Evolutionary conservation across 140 eudicot species (phyloP).

Genomic region (Bidens hawaiensis): DNA sequence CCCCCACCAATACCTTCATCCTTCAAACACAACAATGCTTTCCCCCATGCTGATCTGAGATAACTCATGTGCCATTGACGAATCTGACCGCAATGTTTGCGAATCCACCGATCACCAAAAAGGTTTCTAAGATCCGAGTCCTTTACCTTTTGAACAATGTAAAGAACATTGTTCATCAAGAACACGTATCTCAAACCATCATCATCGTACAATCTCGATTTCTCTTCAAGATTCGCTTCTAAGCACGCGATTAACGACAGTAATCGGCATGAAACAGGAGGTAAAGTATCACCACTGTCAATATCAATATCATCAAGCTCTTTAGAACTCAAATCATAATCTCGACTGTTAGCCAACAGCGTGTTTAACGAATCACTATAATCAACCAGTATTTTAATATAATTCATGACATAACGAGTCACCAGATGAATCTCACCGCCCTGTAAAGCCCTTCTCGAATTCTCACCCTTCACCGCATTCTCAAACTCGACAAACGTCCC

Average conservation of each 20-base stretch:
- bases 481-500: conserved; percentile 89
- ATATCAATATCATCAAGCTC: conserved; percentile 36
- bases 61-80: conserved; percentile 76
- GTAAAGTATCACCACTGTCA: conserved; percentile 35
- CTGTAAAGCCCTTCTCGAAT: conserved; percentile 58
- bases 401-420: conserved; percentile 89
- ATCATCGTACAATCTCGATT: conserved; percentile 76
- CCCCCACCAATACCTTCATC: conserved; percentile 87
- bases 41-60: conserved; percentile 95
- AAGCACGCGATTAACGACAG: conserved; percentile 54
- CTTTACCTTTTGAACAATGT: conserved; percentile 76
- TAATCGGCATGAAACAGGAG: conserved; percentile 58
- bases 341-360: conserved; percentile 40
- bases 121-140: conserved; percentile 76
- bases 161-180: conserved; percentile 78
- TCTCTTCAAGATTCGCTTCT: conserved; percentile 78
- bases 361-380: conserved; percentile 62
- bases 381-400: conserved; percentile 75
- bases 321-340: conserved; percentile 22
- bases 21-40: conserved; percentile 68
- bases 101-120: conserved; percentile 88
- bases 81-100: conserved; percentile 66
- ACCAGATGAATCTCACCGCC: conserved; percentile 87
- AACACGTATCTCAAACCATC: conserved; percentile 67
- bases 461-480: conserved; percentile 76